Percentiles rank a stretch among this genome's conserved stretches.
Evolutionary conservation across 352 stramenopile genomes (phyloP).

Genomic region (Globisporangium emineosum): DNA sequence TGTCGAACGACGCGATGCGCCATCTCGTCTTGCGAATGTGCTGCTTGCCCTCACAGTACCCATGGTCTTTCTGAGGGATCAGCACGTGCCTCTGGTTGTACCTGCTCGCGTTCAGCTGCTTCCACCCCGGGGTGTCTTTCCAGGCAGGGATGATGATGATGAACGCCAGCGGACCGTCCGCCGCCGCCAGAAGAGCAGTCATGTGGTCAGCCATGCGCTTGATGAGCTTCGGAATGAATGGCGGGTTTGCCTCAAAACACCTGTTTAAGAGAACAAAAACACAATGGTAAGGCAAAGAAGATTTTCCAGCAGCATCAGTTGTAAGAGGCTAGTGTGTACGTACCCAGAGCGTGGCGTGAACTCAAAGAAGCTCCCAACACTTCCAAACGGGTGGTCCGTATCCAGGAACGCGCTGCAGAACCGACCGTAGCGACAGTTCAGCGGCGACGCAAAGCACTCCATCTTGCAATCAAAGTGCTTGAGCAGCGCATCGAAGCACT

Average conservation of each 20-base stretch:
- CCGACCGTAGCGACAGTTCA: slow-evolving; percentile 91
- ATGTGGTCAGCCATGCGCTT: slow-evolving; percentile 89
- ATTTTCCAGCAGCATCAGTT: neutral
- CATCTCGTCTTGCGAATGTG: slow-evolving; percentile 86
- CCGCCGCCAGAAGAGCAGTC: slow-evolving; percentile 63
- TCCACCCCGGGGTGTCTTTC: slow-evolving; percentile 84
- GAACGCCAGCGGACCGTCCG: slow-evolving; percentile 80
- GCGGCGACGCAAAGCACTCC: slow-evolving; percentile 93
- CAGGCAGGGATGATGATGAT: slow-evolving; percentile 91
- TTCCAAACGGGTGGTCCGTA: slow-evolving; percentile 88
- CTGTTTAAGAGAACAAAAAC: slow-evolving; percentile 19
- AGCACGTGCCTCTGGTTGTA: slow-evolving; percentile 76
- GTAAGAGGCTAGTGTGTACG: neutral
- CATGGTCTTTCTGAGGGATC: slow-evolving; percentile 84
- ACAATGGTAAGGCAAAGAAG: neutral
- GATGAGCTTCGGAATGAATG: slow-evolving; percentile 93
- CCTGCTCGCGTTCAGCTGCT: slow-evolving; percentile 63
- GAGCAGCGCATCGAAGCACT: slow-evolving; percentile 91
- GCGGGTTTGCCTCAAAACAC: slow-evolving; percentile 94
- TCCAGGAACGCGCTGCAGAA: slow-evolving; percentile 91
- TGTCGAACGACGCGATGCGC: slow-evolving; percentile 93
- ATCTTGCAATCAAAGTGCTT: slow-evolving; percentile 90
- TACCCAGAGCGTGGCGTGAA: slow-evolving; percentile 81
- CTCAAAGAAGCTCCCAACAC: slow-evolving; percentile 92
- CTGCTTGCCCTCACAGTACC: slow-evolving; percentile 91